phyloP scores from a whole-genome alignment of 2,329 filamentous ascomycete species.

The Coniochaeta ligniaria region DNA sequence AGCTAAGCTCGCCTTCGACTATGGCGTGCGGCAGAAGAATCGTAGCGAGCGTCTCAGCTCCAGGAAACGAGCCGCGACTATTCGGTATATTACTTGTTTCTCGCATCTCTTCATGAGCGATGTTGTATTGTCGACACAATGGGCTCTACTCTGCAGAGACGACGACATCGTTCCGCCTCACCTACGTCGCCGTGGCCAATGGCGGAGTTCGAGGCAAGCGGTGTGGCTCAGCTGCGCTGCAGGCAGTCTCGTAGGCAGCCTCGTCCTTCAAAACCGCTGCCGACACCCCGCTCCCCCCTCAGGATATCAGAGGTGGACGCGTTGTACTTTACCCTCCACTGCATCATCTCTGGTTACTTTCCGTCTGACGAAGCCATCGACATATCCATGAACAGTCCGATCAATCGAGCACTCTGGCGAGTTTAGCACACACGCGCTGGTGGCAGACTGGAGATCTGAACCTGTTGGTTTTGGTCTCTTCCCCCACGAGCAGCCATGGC shows the following conservation, averaged over 20 bases:
- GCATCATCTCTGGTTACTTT: background rate
- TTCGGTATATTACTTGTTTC: too few species aligned
- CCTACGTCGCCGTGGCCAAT: background rate
- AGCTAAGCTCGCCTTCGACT: too few species aligned
- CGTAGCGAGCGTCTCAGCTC: too few species aligned
- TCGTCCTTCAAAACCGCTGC: too few species aligned
- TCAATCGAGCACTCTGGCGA: background rate
- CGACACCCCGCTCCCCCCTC: background rate
- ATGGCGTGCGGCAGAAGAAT: too few species aligned
- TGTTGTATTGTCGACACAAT: too few species aligned
- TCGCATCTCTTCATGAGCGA: too few species aligned
- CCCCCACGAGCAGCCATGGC: conserved; percentile 1
- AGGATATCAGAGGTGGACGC: background rate
- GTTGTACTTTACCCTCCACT: background rate
- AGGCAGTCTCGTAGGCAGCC: background rate
- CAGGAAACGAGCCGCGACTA: too few species aligned
- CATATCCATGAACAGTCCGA: background rate
- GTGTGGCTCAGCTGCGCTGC: background rate
- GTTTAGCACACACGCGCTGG: background rate
- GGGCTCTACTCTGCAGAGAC: too few species aligned
- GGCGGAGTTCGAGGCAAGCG: background rate
- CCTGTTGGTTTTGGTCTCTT: background rate
- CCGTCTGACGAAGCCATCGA: background rate
- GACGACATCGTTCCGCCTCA: too few species aligned
- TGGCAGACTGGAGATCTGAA: background rate